Conservation (phyloP, 177 flowering plant species). For the Telopea speciosissima region DNA sequence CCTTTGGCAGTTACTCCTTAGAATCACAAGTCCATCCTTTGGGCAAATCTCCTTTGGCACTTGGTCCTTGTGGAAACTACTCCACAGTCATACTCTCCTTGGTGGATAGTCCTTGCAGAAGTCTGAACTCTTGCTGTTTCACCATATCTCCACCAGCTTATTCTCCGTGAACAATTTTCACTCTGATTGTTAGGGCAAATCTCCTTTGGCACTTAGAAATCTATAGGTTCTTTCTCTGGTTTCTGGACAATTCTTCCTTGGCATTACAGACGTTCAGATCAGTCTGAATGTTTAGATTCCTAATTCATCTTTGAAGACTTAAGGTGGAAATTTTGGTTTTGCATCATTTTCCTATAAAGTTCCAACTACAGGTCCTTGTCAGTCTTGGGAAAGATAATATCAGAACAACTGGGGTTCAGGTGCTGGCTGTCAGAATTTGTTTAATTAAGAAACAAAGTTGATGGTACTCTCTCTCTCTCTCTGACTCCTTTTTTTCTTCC, state of each 20-base stretch:
- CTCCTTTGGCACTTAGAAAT: conserved; percentile 21
- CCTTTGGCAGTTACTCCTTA: conserved; percentile 8
- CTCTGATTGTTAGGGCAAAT: conserved; percentile 15
- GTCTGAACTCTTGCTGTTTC: conserved; percentile 4
- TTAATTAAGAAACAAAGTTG: conserved; percentile 9
- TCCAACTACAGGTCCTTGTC: conserved; percentile 1
- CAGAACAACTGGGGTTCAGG: conserved; percentile 1
- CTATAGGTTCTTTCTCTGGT: neutral
- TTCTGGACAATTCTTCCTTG: conserved; percentile 43
- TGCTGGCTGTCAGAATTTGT: conserved; percentile 8
- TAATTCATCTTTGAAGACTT: conserved; percentile 3
- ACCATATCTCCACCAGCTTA: conserved; percentile 20
- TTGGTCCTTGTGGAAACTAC: conserved; percentile 5
- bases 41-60: conserved; percentile 44
- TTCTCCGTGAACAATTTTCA: neutral
- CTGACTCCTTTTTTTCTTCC: neutral
- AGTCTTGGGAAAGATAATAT: conserved; percentile 4
- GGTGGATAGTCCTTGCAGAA: neutral
- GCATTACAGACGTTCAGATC: conserved; percentile 24
- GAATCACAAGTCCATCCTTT: neutral
- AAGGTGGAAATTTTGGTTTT: neutral
- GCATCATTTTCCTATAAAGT: conserved; percentile 6
- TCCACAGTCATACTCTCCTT: conserved; percentile 1
- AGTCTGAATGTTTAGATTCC: neutral
- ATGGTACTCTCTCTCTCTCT: conserved; percentile 14